Base-by-base conservation (phyloP, 2,329 filamentous ascomycete genomes). In the Fusarium neocosmosporiellum region DNA sequence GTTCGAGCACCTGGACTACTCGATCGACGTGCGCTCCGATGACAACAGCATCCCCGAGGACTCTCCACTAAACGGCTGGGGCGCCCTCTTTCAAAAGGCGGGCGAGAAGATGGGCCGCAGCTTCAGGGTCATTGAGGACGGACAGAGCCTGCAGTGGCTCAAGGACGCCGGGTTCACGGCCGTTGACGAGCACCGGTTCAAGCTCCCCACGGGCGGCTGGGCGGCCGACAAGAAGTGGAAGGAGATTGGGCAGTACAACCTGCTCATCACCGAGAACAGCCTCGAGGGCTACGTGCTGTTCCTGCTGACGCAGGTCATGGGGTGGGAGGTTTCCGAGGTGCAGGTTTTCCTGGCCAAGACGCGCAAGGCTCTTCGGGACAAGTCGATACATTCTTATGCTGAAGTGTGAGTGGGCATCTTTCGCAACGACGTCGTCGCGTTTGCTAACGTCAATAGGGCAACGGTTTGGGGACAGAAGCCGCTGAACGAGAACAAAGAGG, bases 1-100 rank as follows among this genome's bases (percentile, higher is more conserved):
- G 69, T 59, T 82, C 24, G 78, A 83, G 70, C 71, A 79, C 65
- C 55, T 77, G 13, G 79, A 80, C 53, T 75, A 74, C 22, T 73
- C 74, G 9, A 65, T 75, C 24, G 66, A 67, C 22, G 66, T 73
- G 8, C 54, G 50, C 11, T 76, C 79, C 60, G 78, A 81, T 53
- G 79, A 81, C 37, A 73, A 69, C 22, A 76, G 75, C 16, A 69
- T 81, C 6, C 72, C 72, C 5, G 57, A 71, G 24, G 72, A 72
- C 9, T 79, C 72, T 9, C 70, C 74, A 22, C 65, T 73, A 59
- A 43, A 69, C 18, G 63, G 73, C 10, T 81, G 79, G 77, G 70
- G 65, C 5, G 24, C 68, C 7, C 46, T 78, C 7, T 71, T 81
- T 46, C 64, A 75, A 27, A 69, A 78, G 9, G 77, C 75, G 0